phyloP scores from a whole-genome alignment of 164 flowering plant genomes.

The Annona squamosa region DNA sequence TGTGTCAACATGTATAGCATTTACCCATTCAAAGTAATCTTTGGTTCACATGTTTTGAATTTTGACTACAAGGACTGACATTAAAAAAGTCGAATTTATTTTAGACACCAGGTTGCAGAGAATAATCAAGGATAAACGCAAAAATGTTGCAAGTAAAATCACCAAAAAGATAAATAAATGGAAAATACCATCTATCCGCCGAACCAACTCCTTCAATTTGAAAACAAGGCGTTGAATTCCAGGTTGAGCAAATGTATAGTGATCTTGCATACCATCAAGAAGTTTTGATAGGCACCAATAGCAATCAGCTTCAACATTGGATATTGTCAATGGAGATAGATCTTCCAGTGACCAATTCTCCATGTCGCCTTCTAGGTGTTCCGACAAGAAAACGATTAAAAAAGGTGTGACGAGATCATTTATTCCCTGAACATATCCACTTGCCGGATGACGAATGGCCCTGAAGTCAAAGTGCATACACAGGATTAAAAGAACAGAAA shows the following conservation, averaged over 20 bases:
- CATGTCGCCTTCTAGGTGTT: conserved; percentile 65
- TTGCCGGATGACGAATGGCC: conserved; percentile 99
- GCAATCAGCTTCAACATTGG: conserved; percentile 88
- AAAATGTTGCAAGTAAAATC: neutral
- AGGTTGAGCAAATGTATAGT: conserved; percentile 98
- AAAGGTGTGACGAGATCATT: conserved; percentile 97
- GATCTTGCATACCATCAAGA: conserved; percentile 98
- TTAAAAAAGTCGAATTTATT: neutral
- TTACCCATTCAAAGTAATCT: neutral
- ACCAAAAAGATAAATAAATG: neutral
- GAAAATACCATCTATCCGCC: conserved; percentile 82
- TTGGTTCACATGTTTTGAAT: neutral
- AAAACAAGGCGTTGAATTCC: conserved; percentile 97
- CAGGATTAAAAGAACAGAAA: conserved; percentile 1
- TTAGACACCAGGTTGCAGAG: neutral
- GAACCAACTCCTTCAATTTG: conserved; percentile 86
- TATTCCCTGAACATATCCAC: conserved; percentile 98
- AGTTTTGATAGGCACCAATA: conserved; percentile 94
- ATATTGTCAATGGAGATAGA: conserved; percentile 48
- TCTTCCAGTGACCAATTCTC: conserved; percentile 69
- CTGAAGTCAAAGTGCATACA: conserved; percentile 30
- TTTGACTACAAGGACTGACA: too few relatives aligned
- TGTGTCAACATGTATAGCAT: neutral
- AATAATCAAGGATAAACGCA: neutral
- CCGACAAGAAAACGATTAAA: conserved; percentile 89